Conservation (phyloP, 225 moss, liverwort and hornwort species). For the Asterella californica region DNA sequence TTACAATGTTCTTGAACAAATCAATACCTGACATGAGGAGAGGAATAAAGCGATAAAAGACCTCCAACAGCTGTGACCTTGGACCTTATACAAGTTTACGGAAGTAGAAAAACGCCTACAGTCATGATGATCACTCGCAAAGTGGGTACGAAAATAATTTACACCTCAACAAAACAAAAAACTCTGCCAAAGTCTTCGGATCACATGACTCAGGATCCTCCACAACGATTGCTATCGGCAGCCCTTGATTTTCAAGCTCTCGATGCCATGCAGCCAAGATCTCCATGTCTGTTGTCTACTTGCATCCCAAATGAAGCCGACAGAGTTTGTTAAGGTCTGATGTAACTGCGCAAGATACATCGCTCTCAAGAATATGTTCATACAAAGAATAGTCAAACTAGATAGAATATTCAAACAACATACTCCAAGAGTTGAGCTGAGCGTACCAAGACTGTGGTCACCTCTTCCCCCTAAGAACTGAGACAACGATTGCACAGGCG, state of each 20-base stretch:
- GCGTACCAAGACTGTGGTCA: neutral
- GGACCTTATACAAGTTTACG: too few relatives aligned
- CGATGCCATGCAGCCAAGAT: constrained; percentile 83
- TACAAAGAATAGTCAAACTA: too few relatives aligned
- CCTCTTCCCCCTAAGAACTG: neutral
- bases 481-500: neutral
- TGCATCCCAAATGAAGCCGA: neutral
- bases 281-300: constrained; percentile 95
- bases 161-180: constrained; percentile 73
- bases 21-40: neutral
- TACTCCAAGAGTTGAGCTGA: neutral
- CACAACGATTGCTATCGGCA: constrained; percentile 62
- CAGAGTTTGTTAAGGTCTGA: neutral
- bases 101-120: too few relatives aligned
- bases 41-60: too few relatives aligned
- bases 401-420: neutral
- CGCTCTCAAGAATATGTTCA: neutral
- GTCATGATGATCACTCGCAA: neutral
- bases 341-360: neutral
- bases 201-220: constrained; percentile 86
- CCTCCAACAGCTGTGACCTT: too few relatives aligned
- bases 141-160: neutral
- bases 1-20: neutral
- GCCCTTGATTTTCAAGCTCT: constrained; percentile 58
- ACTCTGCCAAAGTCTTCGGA: constrained; percentile 63